Evolutionary conservation across 78 protist genomes (phyloP), one percentile per base, ranked within the genome.

Genomic region (Dictyostelium firmibasis): DNA sequence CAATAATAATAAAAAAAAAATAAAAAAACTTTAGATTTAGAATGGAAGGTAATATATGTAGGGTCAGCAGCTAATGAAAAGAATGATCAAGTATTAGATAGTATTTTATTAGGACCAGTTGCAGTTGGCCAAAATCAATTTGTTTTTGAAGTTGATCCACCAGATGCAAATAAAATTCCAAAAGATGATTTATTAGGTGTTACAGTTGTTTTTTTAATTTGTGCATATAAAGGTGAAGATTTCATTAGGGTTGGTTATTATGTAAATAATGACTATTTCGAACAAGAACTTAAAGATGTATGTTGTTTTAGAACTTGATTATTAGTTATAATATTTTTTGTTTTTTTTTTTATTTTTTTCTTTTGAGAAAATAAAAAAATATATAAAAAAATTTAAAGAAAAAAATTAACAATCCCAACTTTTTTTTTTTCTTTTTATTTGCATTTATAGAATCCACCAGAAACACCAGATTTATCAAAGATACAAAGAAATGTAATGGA

Each of bases 171-270:
- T 14, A 86, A 67, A 29, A 92, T 92, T 5, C 96, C 96, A 62
- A 84, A 92, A 33, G 91, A 92, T 82, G 96, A 92, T 84, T 72
- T 92, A 25, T 57, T 92, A 25, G 96, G 96, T 81, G 96, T 92
- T 18, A 92, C 96, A 1, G 91, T 92, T 43, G 83, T 92, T 29
- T 85, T 92, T n/a, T 44, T 92, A 53, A 29, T 79, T n/a, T 92
- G 96, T 35, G 91, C 96, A 38, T 92, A 92, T 27, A 92, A 75
- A 53, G 96, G 91, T 7, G 67, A 69, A 76, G 96, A 92, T 47
- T 92, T 92, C 67, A 92, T 92, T 53, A 53, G 96, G 25, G 84
- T 92, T 33, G 96, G 96, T n/a, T 92, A 83, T 76, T 92, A 92
- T 36, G 91, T 92, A 18, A 92, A 81, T 47, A 92, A 92, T 35